Percentiles rank a stretch among this genome's conserved stretches.
Evolutionary conservation across 495 filamentous ascomycete species (phyloP).

Genomic region (Penicillium parvum): DNA sequence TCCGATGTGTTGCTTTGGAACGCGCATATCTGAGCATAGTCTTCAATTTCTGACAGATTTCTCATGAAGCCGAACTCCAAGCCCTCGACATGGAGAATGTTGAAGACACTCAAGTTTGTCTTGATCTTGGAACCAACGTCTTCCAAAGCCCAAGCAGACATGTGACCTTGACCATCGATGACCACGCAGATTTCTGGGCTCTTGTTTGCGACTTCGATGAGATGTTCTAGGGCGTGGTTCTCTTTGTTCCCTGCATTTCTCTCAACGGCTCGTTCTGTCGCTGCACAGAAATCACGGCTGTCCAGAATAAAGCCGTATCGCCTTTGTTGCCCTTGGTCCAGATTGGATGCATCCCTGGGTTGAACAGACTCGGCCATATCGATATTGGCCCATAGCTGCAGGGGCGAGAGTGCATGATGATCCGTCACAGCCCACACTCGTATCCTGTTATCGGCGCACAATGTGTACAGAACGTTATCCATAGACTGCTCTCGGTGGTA

Average conservation of each 20-base stretch:
- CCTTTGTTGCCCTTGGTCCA: slow-evolving; percentile 27
- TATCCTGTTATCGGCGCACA: slow-evolving; percentile 78
- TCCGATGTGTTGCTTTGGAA: slow-evolving; percentile 60
- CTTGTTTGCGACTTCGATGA: slow-evolving; percentile 80
- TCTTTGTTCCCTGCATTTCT: slow-evolving; percentile 54
- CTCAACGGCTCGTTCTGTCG: slow-evolving; percentile 72
- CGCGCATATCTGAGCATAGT: slow-evolving; percentile 67
- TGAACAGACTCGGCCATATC: slow-evolving; percentile 75
- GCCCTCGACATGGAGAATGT: slow-evolving; percentile 76
- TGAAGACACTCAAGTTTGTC: slow-evolving; percentile 71
- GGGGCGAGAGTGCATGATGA: slow-evolving; percentile 61
- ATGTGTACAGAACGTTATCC: slow-evolving; percentile 89
- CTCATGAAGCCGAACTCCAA: slow-evolving; percentile 61
- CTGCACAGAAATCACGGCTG: slow-evolving; percentile 70
- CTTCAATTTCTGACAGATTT: slow-evolving; percentile 36
- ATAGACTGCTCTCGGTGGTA: slow-evolving; percentile 70
- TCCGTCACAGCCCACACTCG: slow-evolving; percentile 81
- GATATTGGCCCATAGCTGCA: slow-evolving; percentile 79
- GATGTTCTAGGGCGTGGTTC: slow-evolving; percentile 70
- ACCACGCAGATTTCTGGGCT: slow-evolving; percentile 85
- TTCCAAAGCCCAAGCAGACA: slow-evolving; percentile 94
- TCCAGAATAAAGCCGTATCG: slow-evolving; percentile 83
- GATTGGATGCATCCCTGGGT: slow-evolving; percentile 40
- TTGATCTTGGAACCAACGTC: slow-evolving; percentile 73
- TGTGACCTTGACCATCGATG: slow-evolving; percentile 75